Evolutionary conservation across 495 filamentous ascomycete species (phyloP), one percentile per base, ranked within the genome.

Genomic region (Jackrogersella minutella): DNA sequence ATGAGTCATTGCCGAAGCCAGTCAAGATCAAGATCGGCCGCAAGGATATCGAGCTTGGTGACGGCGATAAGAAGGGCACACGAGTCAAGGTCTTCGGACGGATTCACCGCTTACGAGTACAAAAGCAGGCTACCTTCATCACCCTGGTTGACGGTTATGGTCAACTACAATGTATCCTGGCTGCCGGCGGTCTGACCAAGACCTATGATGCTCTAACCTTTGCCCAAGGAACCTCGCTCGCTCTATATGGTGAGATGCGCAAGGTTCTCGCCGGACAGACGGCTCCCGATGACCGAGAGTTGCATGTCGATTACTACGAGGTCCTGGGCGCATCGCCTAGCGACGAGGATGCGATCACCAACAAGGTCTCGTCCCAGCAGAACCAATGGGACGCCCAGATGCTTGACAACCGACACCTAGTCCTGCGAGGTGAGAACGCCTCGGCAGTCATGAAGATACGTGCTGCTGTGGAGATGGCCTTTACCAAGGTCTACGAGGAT

Each of bases 341-440:
- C 49, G 95, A 93, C 72, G 89, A 93, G 61, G 95, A 98, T 58
- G 91, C 96, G 57, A 94, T 97, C 74, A 96, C 92, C 82, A 97
- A 91, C 82, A 89, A 88, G 64, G 92, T 97, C 19, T 88, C 92
- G 39, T 81, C 84, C 47, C 86, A 93, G 65, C 90, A 91, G 50
- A 81, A 84, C 71, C 74, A 77, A 49, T 84, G 81, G 79, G 93
- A 97, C 70, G 84, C 88, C 7, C 84, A 89, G 70, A 93, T 91
- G 70, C 87, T 97, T 30, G 91, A 99, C 81, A 90, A 93, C 80
- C 86, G 95, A 26, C 96, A 99, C 79, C 83, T 99, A 19, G 90
- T 93, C 16, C 87, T 99, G 57, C 91, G 95, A 62, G 93, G 93
- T 62, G 93, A 99, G 72, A 89, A 82, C 31, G 90, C 91, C 6